A percentile compares a stretch with the other conserved stretches of the same genome.
Conservation (phyloP, 257 asterid genomes). For the Solanum etuberosum region DNA sequence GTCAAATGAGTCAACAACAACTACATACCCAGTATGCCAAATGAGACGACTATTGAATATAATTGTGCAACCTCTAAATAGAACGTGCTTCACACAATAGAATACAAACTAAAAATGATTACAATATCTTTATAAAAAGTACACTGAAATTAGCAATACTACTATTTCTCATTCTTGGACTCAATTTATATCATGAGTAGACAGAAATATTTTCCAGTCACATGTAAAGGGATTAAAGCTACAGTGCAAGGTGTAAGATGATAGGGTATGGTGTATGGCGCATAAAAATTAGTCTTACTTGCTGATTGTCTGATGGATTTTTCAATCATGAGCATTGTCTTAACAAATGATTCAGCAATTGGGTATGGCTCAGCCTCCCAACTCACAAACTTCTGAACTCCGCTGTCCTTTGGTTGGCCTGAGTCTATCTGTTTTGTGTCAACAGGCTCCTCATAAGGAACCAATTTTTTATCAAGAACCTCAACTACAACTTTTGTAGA, state of each 20-base stretch:
- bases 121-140: background rate
- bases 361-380: constrained; percentile 19
- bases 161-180: background rate
- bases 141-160: background rate
- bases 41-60: background rate
- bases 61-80: background rate
- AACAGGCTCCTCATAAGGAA: constrained; percentile 17
- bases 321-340: constrained; percentile 22
- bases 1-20: background rate
- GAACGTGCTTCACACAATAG: background rate
- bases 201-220: background rate
- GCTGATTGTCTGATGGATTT: constrained; percentile 17
- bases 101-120: background rate
- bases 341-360: constrained; percentile 14
- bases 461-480: constrained; percentile 13
- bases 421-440: constrained; percentile 28
- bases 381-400: constrained; percentile 19
- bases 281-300: constrained; percentile 12
- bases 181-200: background rate
- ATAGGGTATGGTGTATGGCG: background rate
- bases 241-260: background rate
- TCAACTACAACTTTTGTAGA: constrained; percentile 17
- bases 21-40: too few species aligned
- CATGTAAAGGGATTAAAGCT: background rate
- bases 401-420: constrained; percentile 14